Base-by-base conservation (phyloP, 768 basidiomycete species). In the Hericium rajendrae region DNA sequence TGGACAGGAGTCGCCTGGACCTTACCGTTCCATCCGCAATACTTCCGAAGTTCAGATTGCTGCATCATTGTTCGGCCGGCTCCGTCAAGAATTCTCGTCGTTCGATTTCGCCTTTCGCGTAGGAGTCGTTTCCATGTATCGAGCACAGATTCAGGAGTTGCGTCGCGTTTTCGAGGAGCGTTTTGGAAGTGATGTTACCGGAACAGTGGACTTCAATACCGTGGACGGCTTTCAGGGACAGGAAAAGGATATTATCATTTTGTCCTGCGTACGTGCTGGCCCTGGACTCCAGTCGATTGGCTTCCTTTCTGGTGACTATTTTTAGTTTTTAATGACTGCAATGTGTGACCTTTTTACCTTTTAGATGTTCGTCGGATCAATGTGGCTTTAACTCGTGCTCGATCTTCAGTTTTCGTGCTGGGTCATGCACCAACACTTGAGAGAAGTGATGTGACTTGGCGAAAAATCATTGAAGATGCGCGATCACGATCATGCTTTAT, bases 151-250 rank as follows among this genome's bases (percentile, higher is more conserved):
- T 43, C 58, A 70, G 11, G 90, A 91, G 66, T 72, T 99, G 53
- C 81, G 81, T 32, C 76, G 79, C 13, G 73, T 78, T 6, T 98
- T 99, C 64, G 73, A 77, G 48, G 71, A 76, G 55, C 77, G 79
- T 13, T 97, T 91, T 68, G 93, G 94, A 2, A 67, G 74, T 37
- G 78, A 82, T 22, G 82, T 97, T 20, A 64, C 86, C 1, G 76
- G 77, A 37, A 82, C 78, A 46, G 82, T 99, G 40, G 88, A 94
- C 65, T 97, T 99, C 74, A 89, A 97, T 68, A 98, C 97, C 0
- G 95, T 99, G 40, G 95, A 99, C 71, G 97, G 95, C 10, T 98
- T 98, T 67, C 97, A 99, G 70, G 97, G 97, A 51, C 97, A 99
- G 73, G 97, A 99, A 70, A 99, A 99, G 69, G 92, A 95, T 64